Conservation (phyloP, 331 rosid genomes). For the Cydonia oblonga region DNA sequence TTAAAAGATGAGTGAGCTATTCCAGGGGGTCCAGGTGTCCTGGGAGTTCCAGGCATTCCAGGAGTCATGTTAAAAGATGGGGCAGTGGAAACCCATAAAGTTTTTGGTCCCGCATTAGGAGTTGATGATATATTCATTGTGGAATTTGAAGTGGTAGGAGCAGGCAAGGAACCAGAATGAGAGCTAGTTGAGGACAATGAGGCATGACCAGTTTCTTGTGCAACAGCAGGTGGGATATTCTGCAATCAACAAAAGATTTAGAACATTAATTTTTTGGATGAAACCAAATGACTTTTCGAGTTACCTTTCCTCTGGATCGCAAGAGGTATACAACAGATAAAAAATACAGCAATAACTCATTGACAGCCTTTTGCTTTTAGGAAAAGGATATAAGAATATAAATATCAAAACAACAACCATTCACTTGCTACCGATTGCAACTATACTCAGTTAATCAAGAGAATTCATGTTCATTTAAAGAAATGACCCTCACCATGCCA, state of each 20-base stretch:
- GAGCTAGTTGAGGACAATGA: slow-evolving; percentile 33
- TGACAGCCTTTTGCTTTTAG: background rate
- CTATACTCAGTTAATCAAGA: background rate
- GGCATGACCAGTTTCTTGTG: slow-evolving; percentile 32
- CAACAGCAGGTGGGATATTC: slow-evolving; percentile 27
- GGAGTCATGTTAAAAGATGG: slow-evolving; percentile 33
- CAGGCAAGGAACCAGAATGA: slow-evolving; percentile 27
- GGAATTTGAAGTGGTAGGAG: slow-evolving; percentile 32
- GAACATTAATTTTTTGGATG: background rate
- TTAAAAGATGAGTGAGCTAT: slow-evolving; percentile 36
- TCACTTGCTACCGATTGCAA: background rate
- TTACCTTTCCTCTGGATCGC: background rate
- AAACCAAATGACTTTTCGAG: background rate
- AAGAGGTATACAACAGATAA: background rate
- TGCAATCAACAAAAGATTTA: slow-evolving; percentile 25
- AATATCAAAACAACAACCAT: background rate
- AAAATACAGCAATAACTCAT: background rate
- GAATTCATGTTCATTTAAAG: background rate
- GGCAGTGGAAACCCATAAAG: slow-evolving; percentile 42
- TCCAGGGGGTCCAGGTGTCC: slow-evolving; percentile 66
- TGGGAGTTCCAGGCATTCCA: slow-evolving; percentile 43
- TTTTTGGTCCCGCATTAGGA: slow-evolving; percentile 36
- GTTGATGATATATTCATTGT: slow-evolving; percentile 28
- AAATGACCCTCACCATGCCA: slow-evolving; percentile 18
- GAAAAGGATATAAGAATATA: background rate